Conservation (phyloP, 176 grass and related monocot species). For the Puya raimondii region DNA sequence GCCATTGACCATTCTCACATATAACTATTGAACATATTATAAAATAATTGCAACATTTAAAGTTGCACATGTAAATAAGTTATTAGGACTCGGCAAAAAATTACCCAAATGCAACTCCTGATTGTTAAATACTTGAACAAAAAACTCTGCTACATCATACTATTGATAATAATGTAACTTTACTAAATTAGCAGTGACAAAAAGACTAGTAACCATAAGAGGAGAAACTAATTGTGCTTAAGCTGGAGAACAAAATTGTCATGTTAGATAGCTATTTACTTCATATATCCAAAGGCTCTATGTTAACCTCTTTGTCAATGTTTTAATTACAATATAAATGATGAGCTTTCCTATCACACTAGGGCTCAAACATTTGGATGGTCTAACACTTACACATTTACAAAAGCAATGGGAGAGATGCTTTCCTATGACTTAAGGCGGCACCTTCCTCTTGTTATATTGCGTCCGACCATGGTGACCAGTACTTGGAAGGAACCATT, state of each 20-base stretch:
- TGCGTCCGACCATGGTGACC: slow-evolving; percentile 13
- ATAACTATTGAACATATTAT: no score
- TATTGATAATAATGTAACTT: neutral
- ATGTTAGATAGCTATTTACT: no score
- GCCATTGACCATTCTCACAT: no score
- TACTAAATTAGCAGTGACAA: neutral
- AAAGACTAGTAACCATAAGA: no score
- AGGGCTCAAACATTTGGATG: slow-evolving; percentile 3
- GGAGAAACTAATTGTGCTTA: no score
- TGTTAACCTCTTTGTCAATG: neutral
- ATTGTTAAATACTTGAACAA: neutral
- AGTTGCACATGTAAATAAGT: no score
- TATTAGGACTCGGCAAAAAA: no score
- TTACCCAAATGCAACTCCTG: no score
- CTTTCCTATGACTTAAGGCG: slow-evolving; percentile 5
- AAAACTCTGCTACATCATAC: neutral
- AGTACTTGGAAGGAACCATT: slow-evolving; percentile 26
- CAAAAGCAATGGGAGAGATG: slow-evolving; percentile 11
- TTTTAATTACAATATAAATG: neutral
- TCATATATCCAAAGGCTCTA: neutral
- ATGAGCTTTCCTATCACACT: neutral
- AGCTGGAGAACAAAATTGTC: no score
- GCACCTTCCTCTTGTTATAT: slow-evolving; percentile 18
- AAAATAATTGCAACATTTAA: no score
- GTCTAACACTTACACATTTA: neutral